Percentiles rank a stretch among this genome's conserved stretches.
Conservation (phyloP, 139 green algal genomes). For the Chlamydomonas incerta region DNA sequence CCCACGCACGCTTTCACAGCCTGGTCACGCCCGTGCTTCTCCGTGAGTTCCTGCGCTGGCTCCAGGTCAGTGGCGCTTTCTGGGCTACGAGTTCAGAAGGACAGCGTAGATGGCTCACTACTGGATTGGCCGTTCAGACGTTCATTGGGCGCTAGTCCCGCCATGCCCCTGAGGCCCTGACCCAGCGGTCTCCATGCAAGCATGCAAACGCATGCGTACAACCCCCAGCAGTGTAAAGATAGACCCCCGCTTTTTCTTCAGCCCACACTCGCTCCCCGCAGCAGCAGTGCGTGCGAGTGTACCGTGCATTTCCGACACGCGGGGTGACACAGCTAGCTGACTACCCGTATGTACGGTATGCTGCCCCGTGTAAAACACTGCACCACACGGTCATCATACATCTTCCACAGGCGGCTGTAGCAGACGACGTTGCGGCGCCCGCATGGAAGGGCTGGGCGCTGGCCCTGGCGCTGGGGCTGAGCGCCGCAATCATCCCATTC, state of each 20-base stretch:
- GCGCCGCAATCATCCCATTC: constrained; percentile 55
- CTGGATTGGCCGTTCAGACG: background rate
- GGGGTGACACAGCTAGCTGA: no score
- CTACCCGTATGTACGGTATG: no score
- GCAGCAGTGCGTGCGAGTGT: no score
- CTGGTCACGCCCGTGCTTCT: constrained; percentile 68
- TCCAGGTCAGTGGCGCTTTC: constrained; percentile 33
- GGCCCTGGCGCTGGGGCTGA: constrained; percentile 58
- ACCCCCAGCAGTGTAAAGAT: no score
- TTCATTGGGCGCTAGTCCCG: background rate
- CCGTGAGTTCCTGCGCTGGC: constrained; percentile 71
- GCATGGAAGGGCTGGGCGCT: constrained; percentile 69
- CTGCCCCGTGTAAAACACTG: background rate
- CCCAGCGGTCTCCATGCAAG: no score
- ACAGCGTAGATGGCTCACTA: background rate
- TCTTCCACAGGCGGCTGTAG: background rate
- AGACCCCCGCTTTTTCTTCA: no score
- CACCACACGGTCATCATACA: no score
- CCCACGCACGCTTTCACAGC: no score
- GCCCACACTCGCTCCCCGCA: no score
- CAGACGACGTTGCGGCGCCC: background rate
- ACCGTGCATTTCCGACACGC: no score
- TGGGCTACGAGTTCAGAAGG: background rate
- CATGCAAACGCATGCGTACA: no score
- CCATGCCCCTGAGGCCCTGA: no score